Evolutionary conservation across 129 eudicot species (phyloP).

Genomic region (Flaveria trinervia): DNA sequence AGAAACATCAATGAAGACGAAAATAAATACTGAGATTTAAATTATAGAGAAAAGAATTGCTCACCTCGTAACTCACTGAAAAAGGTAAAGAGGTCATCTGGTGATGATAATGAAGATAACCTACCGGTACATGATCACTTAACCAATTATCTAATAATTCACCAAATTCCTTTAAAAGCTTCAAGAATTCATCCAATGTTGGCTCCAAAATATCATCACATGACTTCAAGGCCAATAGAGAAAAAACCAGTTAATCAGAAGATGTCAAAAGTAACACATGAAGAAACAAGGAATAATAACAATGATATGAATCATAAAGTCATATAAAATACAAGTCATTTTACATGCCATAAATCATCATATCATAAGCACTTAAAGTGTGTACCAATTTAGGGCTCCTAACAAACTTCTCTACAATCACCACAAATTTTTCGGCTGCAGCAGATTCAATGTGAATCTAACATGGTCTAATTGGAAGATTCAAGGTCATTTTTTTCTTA

Average conservation of each 20-base stretch:
- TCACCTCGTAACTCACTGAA: slow-evolving; percentile 81
- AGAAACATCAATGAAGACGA: background rate
- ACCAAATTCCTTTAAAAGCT: slow-evolving; percentile 62
- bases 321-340: background rate
- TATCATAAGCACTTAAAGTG: slow-evolving; percentile 10
- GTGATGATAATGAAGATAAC: slow-evolving; percentile 64
- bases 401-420: background rate
- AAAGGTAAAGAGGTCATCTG: slow-evolving; percentile 91
- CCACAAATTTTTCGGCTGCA: background rate
- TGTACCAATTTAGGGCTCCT: slow-evolving; percentile 16
- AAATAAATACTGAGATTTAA: slow-evolving; percentile 3
- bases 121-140: slow-evolving; percentile 59
- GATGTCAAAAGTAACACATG: background rate
- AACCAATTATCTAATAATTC: slow-evolving; percentile 62
- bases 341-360: background rate
- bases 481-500: background rate
- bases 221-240: slow-evolving; percentile 48
- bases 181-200: slow-evolving; percentile 64
- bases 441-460: background rate
- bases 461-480: no score
- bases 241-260: slow-evolving; percentile 22
- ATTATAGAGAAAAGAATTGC: slow-evolving; percentile 22
- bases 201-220: slow-evolving; percentile 89
- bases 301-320: slow-evolving; percentile 10
- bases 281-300: background rate